Evolutionary conservation across 2,329 filamentous ascomycete species (phyloP), one percentile per base, ranked within the genome.

Genomic region (Hypoxylon rubiginosum): DNA sequence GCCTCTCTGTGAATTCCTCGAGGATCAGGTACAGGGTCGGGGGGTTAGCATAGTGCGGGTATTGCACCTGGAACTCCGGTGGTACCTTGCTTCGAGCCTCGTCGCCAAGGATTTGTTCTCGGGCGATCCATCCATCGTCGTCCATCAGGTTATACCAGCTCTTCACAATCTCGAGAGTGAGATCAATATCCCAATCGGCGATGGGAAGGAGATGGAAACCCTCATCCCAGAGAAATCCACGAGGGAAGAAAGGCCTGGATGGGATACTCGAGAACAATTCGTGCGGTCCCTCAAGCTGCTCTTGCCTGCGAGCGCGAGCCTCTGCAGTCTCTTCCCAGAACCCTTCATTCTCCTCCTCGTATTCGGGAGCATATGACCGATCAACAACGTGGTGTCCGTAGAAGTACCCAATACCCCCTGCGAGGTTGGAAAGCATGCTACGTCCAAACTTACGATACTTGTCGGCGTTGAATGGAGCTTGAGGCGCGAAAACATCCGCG

Each of bases 121-220:
- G 91, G 2, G 91, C 93, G 76, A 99, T 98, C 96, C 96, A 99
- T 58, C 96, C 96, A 77, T 98, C 94, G 15, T 96, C 92, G 71
- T 99, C 96, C 88, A 98, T 97, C 17, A 97, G 87, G 69, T 91
- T 93, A 82, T 97, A 97, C 96, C 96, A 99, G 80, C 93, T 97
- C 81, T 91, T 92, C 67, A 98, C 87, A 70, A 99, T 93, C 68
- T 97, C 93, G 30, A 91, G 82, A 2, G 92, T 90, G 55, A 98
- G 85, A 75, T 97, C 94, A 56, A 94, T 88, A 77, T 99, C 96
- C 92, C 94, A 99, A 71, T 99, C 95, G 19, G 93, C 87, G 58
- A 99, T 90, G 1, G 94, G 94, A 51, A 97, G 83, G 36, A 99
- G 84, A 75, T 99, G 96, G 80, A 98, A 99, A 0, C 96, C 96